A percentile compares a stretch with the other conserved stretches of the same genome.
Conservation (phyloP, 228 moss, liverwort and hornwort genomes). For the Sphagnum magellanicum region DNA sequence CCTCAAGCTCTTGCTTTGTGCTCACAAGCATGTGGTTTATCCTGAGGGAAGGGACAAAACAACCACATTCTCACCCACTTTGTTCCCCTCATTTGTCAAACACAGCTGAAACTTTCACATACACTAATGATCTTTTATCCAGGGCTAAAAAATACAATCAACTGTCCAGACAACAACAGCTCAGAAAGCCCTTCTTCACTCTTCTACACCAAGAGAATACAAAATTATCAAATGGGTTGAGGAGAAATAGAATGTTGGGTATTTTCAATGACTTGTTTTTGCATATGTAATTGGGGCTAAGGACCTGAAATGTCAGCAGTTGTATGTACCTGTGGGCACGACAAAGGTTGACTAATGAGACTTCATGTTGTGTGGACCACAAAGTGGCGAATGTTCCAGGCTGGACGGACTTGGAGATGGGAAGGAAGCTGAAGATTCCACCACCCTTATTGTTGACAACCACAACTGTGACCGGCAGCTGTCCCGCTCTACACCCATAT, state of each 20-base stretch:
- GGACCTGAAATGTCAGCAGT: too few species aligned
- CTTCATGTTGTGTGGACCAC: conserved; percentile 70
- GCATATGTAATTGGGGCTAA: neutral
- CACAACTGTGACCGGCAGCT: conserved; percentile 87
- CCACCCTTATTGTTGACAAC: conserved; percentile 96
- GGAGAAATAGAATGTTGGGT: too few species aligned
- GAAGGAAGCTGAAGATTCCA: conserved; percentile 94
- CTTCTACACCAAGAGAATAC: too few species aligned
- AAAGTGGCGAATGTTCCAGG: conserved; percentile 60
- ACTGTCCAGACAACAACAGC: too few species aligned
- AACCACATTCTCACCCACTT: neutral
- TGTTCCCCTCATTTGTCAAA: neutral
- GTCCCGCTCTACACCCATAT: conserved; percentile 62
- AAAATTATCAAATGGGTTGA: too few species aligned
- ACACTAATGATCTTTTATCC: too few species aligned
- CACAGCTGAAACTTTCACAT: too few species aligned
- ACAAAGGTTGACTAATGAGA: conserved; percentile 68
- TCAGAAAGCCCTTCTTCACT: too few species aligned
- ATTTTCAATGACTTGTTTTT: too few species aligned
- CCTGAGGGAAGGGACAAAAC: conserved; percentile 14
- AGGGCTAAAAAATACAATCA: too few species aligned
- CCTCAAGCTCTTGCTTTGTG: conserved; percentile 71
- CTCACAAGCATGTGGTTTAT: conserved; percentile 60
- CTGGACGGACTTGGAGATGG: conserved; percentile 57
- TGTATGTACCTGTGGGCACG: conserved; percentile 73